phyloP scores from a whole-genome alignment of 306 rosid species.

The Mucuna pruriens region DNA sequence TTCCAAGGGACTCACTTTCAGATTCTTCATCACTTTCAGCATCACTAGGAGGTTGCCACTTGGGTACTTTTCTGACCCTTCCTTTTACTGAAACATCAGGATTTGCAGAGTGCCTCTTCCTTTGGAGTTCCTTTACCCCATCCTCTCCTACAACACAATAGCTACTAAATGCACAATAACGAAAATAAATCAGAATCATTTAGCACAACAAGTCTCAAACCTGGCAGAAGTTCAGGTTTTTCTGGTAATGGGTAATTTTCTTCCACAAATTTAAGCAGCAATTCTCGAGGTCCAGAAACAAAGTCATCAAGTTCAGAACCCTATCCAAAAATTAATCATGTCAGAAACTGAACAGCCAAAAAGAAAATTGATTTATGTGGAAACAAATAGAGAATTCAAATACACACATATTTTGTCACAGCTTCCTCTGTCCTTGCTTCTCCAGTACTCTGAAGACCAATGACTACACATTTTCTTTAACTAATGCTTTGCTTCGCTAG shows the following conservation, averaged over 20 bases:
- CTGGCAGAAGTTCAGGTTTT: constrained; percentile 90
- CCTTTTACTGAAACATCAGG: constrained; percentile 92
- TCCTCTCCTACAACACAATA: constrained; percentile 66
- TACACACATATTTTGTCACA: constrained; percentile 91
- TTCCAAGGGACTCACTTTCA: constrained; percentile 66
- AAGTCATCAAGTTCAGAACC: constrained; percentile 98
- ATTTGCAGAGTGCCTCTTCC: constrained; percentile 92
- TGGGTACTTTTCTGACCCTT: constrained; percentile 90
- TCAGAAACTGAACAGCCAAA: constrained; percentile 27
- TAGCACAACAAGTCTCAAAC: constrained; percentile 45
- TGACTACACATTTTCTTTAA: constrained; percentile 80
- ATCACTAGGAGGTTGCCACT: constrained; percentile 83
- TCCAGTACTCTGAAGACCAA: constrained; percentile 99
- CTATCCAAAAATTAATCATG: constrained; percentile 47
- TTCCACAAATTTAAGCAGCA: constrained; percentile 91
- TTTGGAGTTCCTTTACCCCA: constrained; percentile 94
- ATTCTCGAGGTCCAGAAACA: constrained; percentile 98
- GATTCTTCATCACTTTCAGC: constrained; percentile 90
- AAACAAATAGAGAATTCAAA: constrained; percentile 41
- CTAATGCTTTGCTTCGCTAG: constrained; percentile 86
- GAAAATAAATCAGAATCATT: constrained; percentile 38
- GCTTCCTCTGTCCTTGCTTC: constrained; percentile 99
- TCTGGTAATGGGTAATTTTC: constrained; percentile 98
- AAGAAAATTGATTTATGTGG: constrained; percentile 5
- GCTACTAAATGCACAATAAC: constrained; percentile 23